Percentiles rank a stretch among this genome's conserved stretches.
phyloP scores from a whole-genome alignment of 768 basidiomycete species.

The Boletellus ananiceps region DNA sequence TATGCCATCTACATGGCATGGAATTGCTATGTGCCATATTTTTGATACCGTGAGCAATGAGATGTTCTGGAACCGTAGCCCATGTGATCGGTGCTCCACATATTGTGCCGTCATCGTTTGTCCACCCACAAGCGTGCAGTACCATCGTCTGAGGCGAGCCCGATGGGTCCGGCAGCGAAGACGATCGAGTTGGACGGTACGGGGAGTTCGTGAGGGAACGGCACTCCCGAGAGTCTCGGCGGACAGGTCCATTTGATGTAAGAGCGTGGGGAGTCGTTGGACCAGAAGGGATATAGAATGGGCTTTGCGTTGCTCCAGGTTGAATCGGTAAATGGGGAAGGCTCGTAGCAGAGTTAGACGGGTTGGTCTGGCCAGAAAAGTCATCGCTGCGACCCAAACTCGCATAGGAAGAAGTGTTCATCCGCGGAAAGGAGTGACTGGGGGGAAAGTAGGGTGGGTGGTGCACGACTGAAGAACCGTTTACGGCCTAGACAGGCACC shows the following conservation, averaged over 20 bases:
- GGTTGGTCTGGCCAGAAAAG: not conserved
- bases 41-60: conserved; percentile 3
- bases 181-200: not conserved
- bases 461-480: not conserved
- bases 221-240: not conserved
- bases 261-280: not conserved
- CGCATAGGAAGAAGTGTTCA: too few relatives aligned
- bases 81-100: conserved; percentile 1
- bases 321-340: too few relatives aligned
- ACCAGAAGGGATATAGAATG: not conserved
- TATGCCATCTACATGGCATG: conserved; percentile 6
- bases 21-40: fast-evolving
- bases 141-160: not conserved
- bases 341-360: not conserved
- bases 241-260: too few relatives aligned
- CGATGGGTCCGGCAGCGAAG: not conserved
- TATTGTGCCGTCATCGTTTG: not conserved
- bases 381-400: not conserved
- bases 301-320: not conserved
- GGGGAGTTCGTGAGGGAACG: not conserved
- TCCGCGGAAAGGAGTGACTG: not conserved
- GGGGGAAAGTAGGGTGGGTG: too few relatives aligned
- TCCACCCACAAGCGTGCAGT: conserved; percentile 10
- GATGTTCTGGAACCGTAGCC: conserved; percentile 4
- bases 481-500: not conserved